Percentiles rank a stretch among this genome's conserved stretches.
Evolutionary conservation across 371 early-diverging fungal species (phyloP).

Genomic region (Mycotypha africana): DNA sequence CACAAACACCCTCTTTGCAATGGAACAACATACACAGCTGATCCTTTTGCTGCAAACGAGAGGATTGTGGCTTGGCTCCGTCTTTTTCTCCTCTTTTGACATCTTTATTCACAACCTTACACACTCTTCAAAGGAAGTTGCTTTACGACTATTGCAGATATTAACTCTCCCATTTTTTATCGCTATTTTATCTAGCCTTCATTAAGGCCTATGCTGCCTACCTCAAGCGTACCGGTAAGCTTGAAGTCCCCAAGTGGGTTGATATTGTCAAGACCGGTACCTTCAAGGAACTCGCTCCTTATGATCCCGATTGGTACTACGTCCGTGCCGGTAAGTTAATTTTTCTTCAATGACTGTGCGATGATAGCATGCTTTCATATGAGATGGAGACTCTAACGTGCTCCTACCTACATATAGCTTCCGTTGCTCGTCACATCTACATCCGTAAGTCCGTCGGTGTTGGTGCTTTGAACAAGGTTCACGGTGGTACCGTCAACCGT

Average conservation of each 20-base stretch:
- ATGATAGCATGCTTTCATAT: not conserved
- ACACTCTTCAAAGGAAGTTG: not conserved
- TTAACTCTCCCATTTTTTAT: not conserved
- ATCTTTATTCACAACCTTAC: not conserved
- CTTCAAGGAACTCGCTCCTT: conserved; percentile 93
- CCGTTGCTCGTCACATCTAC: conserved; percentile 96
- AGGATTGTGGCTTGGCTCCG: conserved; percentile 16
- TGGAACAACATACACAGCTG: no score
- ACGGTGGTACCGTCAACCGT: conserved; percentile 89
- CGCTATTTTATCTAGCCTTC: conserved; percentile 55
- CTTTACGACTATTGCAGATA: not conserved
- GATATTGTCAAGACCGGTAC: conserved; percentile 95
- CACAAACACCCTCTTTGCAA: no score
- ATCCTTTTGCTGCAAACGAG: no score
- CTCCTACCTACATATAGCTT: conserved; percentile 48
- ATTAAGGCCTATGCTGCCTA: conserved; percentile 96
- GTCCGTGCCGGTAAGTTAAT: conserved; percentile 76
- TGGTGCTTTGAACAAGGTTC: conserved; percentile 87
- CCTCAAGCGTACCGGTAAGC: conserved; percentile 95
- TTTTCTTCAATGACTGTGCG: no score
- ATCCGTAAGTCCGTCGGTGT: conserved; percentile 89
- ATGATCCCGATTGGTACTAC: conserved; percentile 98
- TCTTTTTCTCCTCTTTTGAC: not conserved
- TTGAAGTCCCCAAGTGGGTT: conserved; percentile 96
- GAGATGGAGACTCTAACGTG: no score